Percentiles rank a stretch among this genome's conserved stretches.
Evolutionary conservation across 176 grass and related monocot genomes (phyloP).

Genomic region (Aechmea fasciata): DNA sequence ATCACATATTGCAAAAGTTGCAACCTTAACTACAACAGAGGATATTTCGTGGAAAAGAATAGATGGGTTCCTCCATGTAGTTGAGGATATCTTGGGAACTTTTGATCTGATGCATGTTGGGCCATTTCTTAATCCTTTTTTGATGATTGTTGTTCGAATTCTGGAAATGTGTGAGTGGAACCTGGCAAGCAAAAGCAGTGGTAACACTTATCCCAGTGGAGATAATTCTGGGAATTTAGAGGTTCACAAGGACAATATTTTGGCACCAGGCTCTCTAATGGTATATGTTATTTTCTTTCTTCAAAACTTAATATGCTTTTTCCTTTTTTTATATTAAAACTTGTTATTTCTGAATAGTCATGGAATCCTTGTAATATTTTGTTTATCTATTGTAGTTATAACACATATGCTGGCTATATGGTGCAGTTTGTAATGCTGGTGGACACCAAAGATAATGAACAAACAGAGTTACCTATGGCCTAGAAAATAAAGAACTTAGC

Average conservation of each 20-base stretch:
- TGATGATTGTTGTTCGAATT: constrained; percentile 67
- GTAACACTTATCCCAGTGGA: constrained; percentile 12
- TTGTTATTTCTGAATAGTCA: neutral
- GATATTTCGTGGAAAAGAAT: constrained; percentile 62
- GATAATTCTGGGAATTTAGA: constrained; percentile 30
- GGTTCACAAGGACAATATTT: constrained; percentile 13
- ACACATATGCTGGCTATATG: too few species aligned
- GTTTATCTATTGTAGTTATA: too few species aligned
- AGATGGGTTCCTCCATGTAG: constrained; percentile 79
- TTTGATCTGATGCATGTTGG: constrained; percentile 71
- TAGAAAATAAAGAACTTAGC: too few species aligned
- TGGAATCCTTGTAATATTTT: neutral
- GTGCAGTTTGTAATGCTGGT: too few species aligned
- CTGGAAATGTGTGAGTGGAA: constrained; percentile 64
- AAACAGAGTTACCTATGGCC: too few species aligned
- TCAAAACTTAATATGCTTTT: constrained; percentile 7
- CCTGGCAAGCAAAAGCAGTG: constrained; percentile 17
- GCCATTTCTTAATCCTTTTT: constrained; percentile 54
- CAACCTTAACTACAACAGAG: constrained; percentile 38
- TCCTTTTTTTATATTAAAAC: neutral
- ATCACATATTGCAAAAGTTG: constrained; percentile 34
- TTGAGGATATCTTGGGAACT: constrained; percentile 64
- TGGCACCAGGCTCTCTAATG: constrained; percentile 16
- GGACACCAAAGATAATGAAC: too few species aligned
- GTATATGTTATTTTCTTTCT: constrained; percentile 22